Evolutionary conservation across 2,329 filamentous ascomycete species (phyloP), one percentile per base, ranked within the genome.

Genomic region (Zasmidium cellare): DNA sequence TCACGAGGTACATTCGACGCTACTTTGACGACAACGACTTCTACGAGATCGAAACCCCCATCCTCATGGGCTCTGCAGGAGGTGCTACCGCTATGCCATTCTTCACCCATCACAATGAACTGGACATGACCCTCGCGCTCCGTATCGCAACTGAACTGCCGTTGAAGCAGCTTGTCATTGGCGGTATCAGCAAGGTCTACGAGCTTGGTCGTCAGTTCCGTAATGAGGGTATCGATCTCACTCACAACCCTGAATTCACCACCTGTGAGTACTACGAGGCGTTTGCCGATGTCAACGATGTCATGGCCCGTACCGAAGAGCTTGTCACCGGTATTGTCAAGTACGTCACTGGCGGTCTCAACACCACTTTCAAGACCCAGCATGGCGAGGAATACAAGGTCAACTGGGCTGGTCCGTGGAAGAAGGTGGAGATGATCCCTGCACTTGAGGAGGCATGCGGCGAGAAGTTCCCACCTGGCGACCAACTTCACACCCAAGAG

Each of bases 171-270:
- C 82, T 89, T 58, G 89, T 97, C 51, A 93, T 99, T 28, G 96
- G 96, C 71, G 94, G 93, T 59, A 83, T 97, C 45, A 91, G 96
- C 79, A 87, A 90, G 69, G 94, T 99, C 14, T 99, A 96, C 77
- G 94, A 99, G 75, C 86, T 99, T 62, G 94, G 94, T 64, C 88
- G 92, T 65, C 91, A 96, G 74, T 99, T 99, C 85, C 83, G 94
- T 69, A 99, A 99, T 72, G 92, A 96, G 76, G 88, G 89, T 59
- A 88, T 91, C 64, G 91, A 96, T 74, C 80, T 94, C 51, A 99
- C 94, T 7, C 94, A 99, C 82, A 99, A 97, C 81, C 94, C 90
- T 41, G 94, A 99, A 75, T 99, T 99, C 80, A 99, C 94, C 46
- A 96, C 91, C 23, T 91, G 91, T 75, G 94, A 99, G 76, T 97